Conservation (phyloP, 2,329 filamentous ascomycete species). For the Emydomyces testavorans region DNA sequence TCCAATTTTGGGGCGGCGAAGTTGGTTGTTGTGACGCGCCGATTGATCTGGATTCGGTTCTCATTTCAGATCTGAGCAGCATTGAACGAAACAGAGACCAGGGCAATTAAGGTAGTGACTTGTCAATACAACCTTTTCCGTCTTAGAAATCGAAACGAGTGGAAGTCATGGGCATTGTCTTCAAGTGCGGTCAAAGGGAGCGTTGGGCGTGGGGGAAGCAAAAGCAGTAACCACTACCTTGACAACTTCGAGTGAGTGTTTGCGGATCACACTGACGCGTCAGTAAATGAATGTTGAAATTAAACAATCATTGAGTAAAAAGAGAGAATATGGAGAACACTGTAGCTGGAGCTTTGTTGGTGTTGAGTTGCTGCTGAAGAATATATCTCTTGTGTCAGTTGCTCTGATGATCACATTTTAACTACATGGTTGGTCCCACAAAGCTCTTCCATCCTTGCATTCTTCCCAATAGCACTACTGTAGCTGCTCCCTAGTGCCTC, state of each 20-base stretch:
- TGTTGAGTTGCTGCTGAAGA: background rate
- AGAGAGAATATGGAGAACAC: background rate
- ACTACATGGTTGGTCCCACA: too few relatives aligned
- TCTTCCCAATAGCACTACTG: too few relatives aligned
- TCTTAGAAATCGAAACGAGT: background rate
- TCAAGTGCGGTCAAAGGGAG: background rate
- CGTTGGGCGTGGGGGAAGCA: constrained; percentile 1
- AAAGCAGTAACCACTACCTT: background rate
- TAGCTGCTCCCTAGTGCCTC: background rate
- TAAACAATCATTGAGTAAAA: background rate
- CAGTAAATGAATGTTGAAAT: background rate
- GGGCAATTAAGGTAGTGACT: background rate
- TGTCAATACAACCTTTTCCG: background rate
- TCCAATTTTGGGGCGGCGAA: constrained; percentile 18
- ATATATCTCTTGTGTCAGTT: background rate
- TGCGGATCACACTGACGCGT: background rate
- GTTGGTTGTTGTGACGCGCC: constrained; percentile 23
- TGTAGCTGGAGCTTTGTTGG: background rate
- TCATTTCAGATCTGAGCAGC: constrained; percentile 23
- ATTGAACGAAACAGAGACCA: constrained; percentile 17
- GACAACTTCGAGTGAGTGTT: background rate
- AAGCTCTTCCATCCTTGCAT: background rate
- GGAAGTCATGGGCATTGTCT: background rate
- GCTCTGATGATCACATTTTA: constrained; percentile 1
- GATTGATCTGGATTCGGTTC: constrained; percentile 18